These are phyloP conservation scores for Letharia lupina DNA, from an alignment of 495 filamentous ascomycete species.

Conservation along the genomic window DNA sequence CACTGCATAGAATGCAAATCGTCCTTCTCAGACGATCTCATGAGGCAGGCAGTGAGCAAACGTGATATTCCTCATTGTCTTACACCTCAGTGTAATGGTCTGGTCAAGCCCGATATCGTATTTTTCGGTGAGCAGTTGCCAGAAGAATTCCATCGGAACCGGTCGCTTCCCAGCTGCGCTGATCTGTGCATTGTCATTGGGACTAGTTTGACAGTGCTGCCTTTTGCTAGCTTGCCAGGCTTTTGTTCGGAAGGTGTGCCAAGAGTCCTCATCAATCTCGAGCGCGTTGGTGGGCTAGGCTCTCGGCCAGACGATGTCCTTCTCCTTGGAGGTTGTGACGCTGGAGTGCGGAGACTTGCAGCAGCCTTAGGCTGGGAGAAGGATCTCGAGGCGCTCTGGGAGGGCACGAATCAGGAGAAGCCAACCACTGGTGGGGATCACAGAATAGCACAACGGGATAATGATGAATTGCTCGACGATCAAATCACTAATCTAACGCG, in stretches of 20 bases:
- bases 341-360: conserved; percentile 74
- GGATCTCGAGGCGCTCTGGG: conserved; percentile 69
- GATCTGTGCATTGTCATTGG: conserved; percentile 88
- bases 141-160: conserved; percentile 53
- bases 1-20: conserved; percentile 80
- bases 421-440: conserved; percentile 28
- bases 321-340: conserved; percentile 68
- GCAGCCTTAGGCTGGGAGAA: conserved; percentile 75
- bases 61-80: conserved; percentile 62
- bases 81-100: conserved; percentile 53
- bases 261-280: conserved; percentile 78
- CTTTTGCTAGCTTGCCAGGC: conserved; percentile 73
- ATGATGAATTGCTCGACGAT: conserved; percentile 48
- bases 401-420: conserved; percentile 31
- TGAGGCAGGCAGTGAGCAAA: conserved; percentile 56
- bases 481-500: conserved; percentile 47
- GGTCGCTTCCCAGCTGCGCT: conserved; percentile 46
- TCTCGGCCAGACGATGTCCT: conserved; percentile 68
- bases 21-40: conserved; percentile 59
- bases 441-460: conserved; percentile 30
- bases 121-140: conserved; percentile 93
- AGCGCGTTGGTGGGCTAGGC: conserved; percentile 75
- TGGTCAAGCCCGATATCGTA: conserved; percentile 95
- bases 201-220: conserved; percentile 80
- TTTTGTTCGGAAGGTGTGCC: conserved; percentile 54